phyloP scores from a whole-genome alignment of 495 filamentous ascomycete species.

The Pyronema omphalodes region DNA sequence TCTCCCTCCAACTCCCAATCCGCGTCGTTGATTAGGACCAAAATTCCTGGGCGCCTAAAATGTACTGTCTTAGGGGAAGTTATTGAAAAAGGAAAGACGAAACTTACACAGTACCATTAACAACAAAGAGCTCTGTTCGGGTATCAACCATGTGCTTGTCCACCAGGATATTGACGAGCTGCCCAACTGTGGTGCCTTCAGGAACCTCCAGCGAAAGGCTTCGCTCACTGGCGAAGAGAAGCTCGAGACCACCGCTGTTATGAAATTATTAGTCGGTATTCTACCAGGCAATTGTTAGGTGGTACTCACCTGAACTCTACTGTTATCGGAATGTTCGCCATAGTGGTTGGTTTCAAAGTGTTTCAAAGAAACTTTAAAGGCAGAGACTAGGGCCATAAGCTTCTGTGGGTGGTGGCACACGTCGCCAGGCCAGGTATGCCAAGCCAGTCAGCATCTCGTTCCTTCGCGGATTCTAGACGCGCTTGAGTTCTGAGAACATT shows the following conservation, averaged over 20 bases:
- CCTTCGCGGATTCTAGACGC: too few relatives aligned
- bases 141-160: conserved; percentile 66
- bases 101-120: conserved; percentile 71
- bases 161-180: conserved; percentile 64
- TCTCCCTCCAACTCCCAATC: conserved; percentile 98
- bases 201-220: conserved; percentile 49
- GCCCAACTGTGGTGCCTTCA: conserved; percentile 50
- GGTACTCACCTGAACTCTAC: conserved; percentile 16
- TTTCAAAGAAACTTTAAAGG: too few relatives aligned
- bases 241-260: conserved; percentile 76
- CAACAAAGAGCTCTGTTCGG: conserved; percentile 75
- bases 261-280: conserved; percentile 13
- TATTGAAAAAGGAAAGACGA: conserved; percentile 2
- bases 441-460: too few relatives aligned
- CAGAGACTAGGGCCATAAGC: too few relatives aligned
- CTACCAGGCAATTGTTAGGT: neutral
- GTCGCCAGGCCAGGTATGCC: too few relatives aligned
- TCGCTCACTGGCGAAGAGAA: conserved; percentile 70
- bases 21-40: conserved; percentile 91
- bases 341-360: neutral
- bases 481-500: too few relatives aligned
- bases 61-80: too few relatives aligned
- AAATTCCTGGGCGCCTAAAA: conserved; percentile 75
- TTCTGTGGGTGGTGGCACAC: too few relatives aligned
- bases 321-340: conserved; percentile 9